Evolutionary conservation across 371 early-diverging fungal genomes (phyloP).

Genomic region (Rhizomucor miehei): DNA sequence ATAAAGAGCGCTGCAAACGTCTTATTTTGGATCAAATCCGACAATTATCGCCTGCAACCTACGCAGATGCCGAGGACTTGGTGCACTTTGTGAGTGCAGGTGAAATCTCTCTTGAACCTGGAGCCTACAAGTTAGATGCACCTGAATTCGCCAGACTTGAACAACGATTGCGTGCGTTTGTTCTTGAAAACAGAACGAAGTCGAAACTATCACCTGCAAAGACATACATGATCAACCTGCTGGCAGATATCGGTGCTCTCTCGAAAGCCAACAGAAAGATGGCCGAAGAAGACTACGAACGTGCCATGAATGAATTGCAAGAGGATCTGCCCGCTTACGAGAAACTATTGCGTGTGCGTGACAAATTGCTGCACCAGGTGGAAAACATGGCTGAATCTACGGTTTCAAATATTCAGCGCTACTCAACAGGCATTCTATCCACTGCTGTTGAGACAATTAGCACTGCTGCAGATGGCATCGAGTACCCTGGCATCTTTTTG

Average conservation of each 20-base stretch:
- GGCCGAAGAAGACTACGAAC: conserved; percentile 33
- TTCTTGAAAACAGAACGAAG: conserved; percentile 91
- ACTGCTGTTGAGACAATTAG: conserved; percentile 65
- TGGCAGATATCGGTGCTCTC: conserved; percentile 63
- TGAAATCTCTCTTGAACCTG: conserved; percentile 41
- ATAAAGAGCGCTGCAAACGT: conserved; percentile 90
- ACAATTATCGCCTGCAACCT: conserved; percentile 90
- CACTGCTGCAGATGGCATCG: conserved; percentile 60
- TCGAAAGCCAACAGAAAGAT: conserved; percentile 53
- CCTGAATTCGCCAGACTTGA: conserved; percentile 80
- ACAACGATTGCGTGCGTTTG: conserved; percentile 83
- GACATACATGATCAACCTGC: conserved; percentile 80
- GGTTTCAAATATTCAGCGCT: conserved; percentile 49
- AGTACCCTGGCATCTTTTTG: conserved; percentile 79
- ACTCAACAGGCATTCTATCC: conserved; percentile 50
- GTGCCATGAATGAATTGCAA: conserved; percentile 45
- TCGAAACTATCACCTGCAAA: conserved; percentile 95
- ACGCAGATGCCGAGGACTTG: conserved; percentile 85
- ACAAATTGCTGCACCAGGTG: conserved; percentile 59
- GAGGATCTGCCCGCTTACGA: conserved; percentile 56
- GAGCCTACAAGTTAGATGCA: conserved; percentile 45
- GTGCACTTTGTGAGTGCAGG: conserved; percentile 96
- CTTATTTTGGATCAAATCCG: conserved; percentile 93
- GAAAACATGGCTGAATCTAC: conserved; percentile 68
- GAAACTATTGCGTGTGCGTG: conserved; percentile 50